Evolutionary conservation across 768 basidiomycete genomes (phyloP).

Genomic region (Crassisporium funariophilum): DNA sequence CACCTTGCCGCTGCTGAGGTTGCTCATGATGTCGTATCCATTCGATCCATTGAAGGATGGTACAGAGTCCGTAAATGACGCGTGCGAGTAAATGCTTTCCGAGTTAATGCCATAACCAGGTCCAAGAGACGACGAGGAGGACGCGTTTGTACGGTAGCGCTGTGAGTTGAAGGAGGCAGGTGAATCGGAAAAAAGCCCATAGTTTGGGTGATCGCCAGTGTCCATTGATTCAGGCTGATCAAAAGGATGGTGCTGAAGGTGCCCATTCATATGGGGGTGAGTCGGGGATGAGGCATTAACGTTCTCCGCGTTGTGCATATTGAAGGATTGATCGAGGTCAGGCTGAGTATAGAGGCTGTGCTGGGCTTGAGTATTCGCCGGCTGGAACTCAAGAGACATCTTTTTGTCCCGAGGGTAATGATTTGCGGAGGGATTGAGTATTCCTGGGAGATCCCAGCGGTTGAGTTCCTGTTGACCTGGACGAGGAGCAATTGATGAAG

Average conservation of each 20-base stretch:
- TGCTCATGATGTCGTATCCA: slow-evolving; percentile 60
- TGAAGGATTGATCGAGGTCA: slow-evolving; percentile 62
- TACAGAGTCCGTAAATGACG: slow-evolving; percentile 61
- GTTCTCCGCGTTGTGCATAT: slow-evolving; percentile 44
- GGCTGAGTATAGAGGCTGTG: slow-evolving; percentile 51
- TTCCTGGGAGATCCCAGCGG: slow-evolving; percentile 46
- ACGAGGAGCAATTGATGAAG: slow-evolving; percentile 28
- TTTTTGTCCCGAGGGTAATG: slow-evolving; percentile 42
- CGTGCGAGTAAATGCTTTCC: slow-evolving; percentile 60
- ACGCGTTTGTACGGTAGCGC: slow-evolving; percentile 73
- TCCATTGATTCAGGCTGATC: slow-evolving; percentile 56
- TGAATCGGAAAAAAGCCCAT: slow-evolving; percentile 63
- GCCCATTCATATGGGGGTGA: slow-evolving; percentile 21
- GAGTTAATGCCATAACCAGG: slow-evolving; percentile 51
- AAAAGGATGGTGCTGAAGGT: slow-evolving; percentile 21
- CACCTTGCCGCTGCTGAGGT: slow-evolving; percentile 70
- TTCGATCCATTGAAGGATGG: slow-evolving; percentile 57
- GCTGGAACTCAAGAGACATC: slow-evolving; percentile 57
- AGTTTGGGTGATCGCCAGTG: slow-evolving; percentile 55
- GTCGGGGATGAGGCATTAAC: slow-evolving; percentile 35
- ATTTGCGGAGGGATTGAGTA: too few species aligned
- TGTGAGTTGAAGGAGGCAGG: slow-evolving; percentile 49
- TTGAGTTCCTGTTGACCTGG: slow-evolving; percentile 35
- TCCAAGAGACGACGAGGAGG: slow-evolving; percentile 67
- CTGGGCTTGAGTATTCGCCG: slow-evolving; percentile 43